phyloP scores from a whole-genome alignment of 164 flowering plant genomes.

The Malania oleifera region DNA sequence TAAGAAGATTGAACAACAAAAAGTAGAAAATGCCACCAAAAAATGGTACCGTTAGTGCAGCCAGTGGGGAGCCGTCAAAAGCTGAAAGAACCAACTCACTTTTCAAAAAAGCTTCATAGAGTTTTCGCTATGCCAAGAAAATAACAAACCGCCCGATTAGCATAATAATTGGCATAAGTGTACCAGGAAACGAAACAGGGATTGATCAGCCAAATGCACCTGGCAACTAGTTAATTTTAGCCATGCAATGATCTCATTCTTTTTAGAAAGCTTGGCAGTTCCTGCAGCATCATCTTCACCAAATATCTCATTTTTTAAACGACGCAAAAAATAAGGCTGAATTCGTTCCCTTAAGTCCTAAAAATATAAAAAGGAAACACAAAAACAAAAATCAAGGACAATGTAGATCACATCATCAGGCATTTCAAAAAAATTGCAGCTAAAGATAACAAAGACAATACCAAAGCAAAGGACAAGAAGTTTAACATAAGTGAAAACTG shows the following conservation, averaged over 20 bases:
- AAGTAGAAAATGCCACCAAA: not conserved
- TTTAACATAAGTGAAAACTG: no score
- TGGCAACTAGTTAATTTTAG: constrained; percentile 69
- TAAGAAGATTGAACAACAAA: no score
- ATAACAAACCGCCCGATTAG: not conserved
- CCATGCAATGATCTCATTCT: constrained; percentile 97
- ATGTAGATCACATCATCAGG: no score
- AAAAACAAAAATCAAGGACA: no score
- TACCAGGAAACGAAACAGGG: not conserved
- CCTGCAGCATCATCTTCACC: constrained; percentile 35
- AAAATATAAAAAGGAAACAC: not conserved
- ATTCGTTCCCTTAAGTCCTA: constrained; percentile 86
- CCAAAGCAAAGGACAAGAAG: no score
- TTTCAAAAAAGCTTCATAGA: constrained; percentile 88
- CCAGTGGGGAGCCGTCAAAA: constrained; percentile 91
- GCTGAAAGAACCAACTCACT: constrained; percentile 87
- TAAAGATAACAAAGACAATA: no score
- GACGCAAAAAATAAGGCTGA: constrained; percentile 89
- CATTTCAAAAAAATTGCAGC: no score
- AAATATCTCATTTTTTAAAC: constrained; percentile 87
- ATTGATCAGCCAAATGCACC: constrained; percentile 32
- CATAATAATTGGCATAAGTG: constrained; percentile 4
- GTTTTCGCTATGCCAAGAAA: constrained; percentile 50
- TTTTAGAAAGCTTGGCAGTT: constrained; percentile 60
- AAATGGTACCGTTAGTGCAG: constrained; percentile 86